phyloP scores from a whole-genome alignment of 2,329 filamentous ascomycete genomes.

The Pseudocercospora crystallina region DNA sequence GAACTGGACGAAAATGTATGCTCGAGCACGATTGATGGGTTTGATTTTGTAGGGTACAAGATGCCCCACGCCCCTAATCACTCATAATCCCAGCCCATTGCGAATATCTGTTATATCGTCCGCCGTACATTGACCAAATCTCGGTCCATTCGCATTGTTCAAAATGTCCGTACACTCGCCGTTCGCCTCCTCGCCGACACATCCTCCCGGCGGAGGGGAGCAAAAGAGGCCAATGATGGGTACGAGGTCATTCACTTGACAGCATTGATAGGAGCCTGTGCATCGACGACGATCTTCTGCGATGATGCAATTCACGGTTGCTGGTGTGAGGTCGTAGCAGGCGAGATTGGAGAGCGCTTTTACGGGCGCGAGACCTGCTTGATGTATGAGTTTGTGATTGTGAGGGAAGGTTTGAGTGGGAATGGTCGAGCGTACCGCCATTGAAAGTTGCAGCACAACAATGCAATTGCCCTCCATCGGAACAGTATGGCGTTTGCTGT shows the following conservation, averaged over 20 bases:
- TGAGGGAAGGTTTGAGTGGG: slow-evolving; percentile 3
- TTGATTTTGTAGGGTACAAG: no score
- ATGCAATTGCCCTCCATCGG: slow-evolving; percentile 21
- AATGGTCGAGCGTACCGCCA: neutral
- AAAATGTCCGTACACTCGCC: slow-evolving; percentile 5
- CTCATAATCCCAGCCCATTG: neutral
- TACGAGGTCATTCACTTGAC: slow-evolving; percentile 20
- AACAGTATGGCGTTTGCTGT: slow-evolving; percentile 10
- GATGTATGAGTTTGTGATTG: neutral
- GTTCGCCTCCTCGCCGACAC: slow-evolving; percentile 11
- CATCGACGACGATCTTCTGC: slow-evolving; percentile 11
- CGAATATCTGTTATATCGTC: slow-evolving; percentile 2
- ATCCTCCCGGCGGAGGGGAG: slow-evolving; percentile 19
- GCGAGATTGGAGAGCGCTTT: slow-evolving; percentile 10
- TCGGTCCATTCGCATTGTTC: neutral
- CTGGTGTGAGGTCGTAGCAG: slow-evolving; percentile 24
- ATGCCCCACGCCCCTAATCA: neutral
- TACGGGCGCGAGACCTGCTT: slow-evolving; percentile 7
- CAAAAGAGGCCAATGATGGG: slow-evolving; percentile 21
- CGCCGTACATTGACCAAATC: slow-evolving; percentile 4
- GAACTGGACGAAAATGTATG: no score
- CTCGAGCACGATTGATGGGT: no score
- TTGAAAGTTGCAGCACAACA: slow-evolving; percentile 21
- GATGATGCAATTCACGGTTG: slow-evolving; percentile 23
- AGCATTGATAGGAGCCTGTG: slow-evolving; percentile 17